Evolutionary conservation across 768 basidiomycete species (phyloP).

Genomic region (Tricholoma saponaceum): DNA sequence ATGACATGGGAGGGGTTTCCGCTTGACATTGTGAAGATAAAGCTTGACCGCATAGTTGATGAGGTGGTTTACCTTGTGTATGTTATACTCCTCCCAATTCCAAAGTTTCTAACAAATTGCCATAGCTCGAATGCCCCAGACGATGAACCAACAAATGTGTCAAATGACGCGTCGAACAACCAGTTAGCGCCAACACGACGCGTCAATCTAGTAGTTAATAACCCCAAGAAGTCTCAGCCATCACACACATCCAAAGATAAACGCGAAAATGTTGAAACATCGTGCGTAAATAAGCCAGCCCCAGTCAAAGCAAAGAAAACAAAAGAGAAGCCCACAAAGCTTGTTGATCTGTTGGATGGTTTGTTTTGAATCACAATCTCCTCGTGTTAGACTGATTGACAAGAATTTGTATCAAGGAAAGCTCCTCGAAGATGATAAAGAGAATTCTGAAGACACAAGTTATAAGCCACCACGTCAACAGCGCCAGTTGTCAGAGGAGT

Average conservation of each 20-base stretch:
- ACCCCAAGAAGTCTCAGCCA: neutral
- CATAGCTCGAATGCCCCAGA: conserved; percentile 4
- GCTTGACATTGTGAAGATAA: conserved; percentile 7
- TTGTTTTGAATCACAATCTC: neutral
- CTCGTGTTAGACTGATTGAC: neutral
- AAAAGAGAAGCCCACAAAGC: neutral
- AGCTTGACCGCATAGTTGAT: conserved; percentile 1
- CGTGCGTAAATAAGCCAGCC: neutral
- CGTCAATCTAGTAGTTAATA: neutral
- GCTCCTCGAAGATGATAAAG: neutral
- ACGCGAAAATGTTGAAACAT: neutral
- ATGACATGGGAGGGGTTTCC: conserved; percentile 5
- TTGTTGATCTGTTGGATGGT: neutral
- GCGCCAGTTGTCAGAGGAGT: neutral
- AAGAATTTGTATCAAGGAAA: neutral
- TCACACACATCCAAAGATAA: neutral
- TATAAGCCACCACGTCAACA: conserved; percentile 1
- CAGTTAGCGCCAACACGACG: neutral
- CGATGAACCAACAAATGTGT: neutral
- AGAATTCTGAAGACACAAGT: neutral
- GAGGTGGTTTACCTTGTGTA: conserved; percentile 5
- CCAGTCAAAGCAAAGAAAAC: neutral
- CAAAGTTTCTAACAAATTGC: neutral
- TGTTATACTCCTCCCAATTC: neutral
- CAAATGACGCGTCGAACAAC: neutral